Evolutionary conservation across 2,329 filamentous ascomycete species (phyloP).

Genomic region (Colletotrichum aenigma): DNA sequence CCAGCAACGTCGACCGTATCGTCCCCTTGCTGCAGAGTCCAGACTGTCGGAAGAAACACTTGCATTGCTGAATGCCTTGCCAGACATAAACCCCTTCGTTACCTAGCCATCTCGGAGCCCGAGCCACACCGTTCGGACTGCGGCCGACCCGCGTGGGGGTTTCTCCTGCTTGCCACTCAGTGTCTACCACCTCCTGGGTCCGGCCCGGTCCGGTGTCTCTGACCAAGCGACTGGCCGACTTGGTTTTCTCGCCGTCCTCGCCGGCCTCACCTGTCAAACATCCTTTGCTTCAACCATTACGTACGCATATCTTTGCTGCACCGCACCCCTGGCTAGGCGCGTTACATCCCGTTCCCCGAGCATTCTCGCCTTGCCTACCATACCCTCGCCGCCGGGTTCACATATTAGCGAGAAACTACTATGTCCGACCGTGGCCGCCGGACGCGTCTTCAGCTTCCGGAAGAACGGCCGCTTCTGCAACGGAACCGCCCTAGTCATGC

Average conservation of each 20-base stretch:
- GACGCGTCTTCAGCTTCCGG: conserved; percentile 19
- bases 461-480: conserved; percentile 37
- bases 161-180: neutral
- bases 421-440: conserved; percentile 23
- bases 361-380: neutral
- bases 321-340: neutral
- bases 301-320: neutral
- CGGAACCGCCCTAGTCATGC: conserved; percentile 39
- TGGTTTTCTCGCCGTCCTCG: neutral
- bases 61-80: neutral
- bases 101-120: neutral
- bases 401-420: conserved; percentile 2
- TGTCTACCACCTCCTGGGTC: neutral
- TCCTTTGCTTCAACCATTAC: neutral
- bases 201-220: neutral
- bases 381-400: neutral
- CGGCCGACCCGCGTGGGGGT: neutral
- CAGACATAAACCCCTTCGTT: neutral
- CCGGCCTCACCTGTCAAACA: neutral
- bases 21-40: neutral
- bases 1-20: neutral
- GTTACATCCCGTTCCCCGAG: neutral
- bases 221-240: neutral
- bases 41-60: neutral
- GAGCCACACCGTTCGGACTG: neutral